These are phyloP conservation scores for Blumeria graminis DNA, from an alignment of 2,329 filamentous ascomycete species.

Conservation along the genomic window DNA sequence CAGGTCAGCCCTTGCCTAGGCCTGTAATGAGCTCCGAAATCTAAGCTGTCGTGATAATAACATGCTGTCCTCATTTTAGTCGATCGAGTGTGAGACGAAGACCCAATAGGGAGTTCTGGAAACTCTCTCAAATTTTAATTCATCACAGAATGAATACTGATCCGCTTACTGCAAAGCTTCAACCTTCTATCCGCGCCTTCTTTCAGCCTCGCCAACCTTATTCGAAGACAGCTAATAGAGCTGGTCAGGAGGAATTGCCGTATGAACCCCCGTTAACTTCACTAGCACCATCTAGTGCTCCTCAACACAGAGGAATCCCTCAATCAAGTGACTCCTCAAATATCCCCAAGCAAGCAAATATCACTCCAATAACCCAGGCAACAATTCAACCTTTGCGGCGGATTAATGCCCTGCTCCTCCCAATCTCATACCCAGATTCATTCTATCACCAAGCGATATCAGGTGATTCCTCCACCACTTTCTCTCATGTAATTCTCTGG, in stretches of 20 bases:
- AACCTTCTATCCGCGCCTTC: constrained; percentile 38
- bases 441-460: constrained; percentile 34
- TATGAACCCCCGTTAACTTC: not conserved
- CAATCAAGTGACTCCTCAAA: not conserved
- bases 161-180: constrained; percentile 9
- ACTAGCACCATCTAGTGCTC: not conserved
- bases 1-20: too few species aligned
- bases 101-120: too few species aligned
- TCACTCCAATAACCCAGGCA: constrained; percentile 24
- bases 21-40: too few species aligned
- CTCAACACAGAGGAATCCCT: not conserved
- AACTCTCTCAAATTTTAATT: too few species aligned
- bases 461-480: constrained; percentile 22
- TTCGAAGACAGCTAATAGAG: constrained; percentile 6
- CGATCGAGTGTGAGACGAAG: too few species aligned
- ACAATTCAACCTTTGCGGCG: constrained; percentile 35
- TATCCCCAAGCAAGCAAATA: constrained; percentile 22
- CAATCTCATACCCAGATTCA: constrained; percentile 35
- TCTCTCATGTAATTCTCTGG: constrained; percentile 37
- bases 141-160: not conserved
- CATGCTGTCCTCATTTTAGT: too few species aligned
- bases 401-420: constrained; percentile 40
- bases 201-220: constrained; percentile 25
- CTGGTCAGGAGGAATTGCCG: constrained; percentile 6
- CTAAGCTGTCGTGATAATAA: too few species aligned